A percentile compares a stretch with the other conserved stretches of the same genome.
Evolutionary conservation across 495 filamentous ascomycete genomes (phyloP).

Genomic region (Aspergillus asperescens): DNA sequence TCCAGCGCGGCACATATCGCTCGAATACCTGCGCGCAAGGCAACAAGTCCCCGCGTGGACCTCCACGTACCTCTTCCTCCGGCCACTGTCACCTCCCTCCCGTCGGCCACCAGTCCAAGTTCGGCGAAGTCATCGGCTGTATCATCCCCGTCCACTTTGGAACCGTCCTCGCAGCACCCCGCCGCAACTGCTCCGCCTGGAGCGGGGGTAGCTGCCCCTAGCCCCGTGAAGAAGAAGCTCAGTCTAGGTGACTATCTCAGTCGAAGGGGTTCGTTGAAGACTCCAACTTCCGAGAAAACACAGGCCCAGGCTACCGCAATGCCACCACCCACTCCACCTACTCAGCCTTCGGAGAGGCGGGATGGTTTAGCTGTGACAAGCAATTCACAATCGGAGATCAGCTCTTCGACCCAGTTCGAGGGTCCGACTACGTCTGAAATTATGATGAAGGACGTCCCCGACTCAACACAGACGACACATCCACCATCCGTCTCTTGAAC

Average conservation of each 20-base stretch:
- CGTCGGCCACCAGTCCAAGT: constrained; percentile 30
- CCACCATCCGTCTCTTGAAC: constrained; percentile 23
- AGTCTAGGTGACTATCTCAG: constrained; percentile 64
- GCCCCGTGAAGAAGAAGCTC: constrained; percentile 59
- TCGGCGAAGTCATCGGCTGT: constrained; percentile 28
- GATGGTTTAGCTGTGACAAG: constrained; percentile 11
- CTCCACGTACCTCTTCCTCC: constrained; percentile 41
- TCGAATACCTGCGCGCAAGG: constrained; percentile 22
- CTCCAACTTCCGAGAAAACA: constrained; percentile 38
- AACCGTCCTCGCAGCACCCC: constrained; percentile 23
- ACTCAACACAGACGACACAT: constrained; percentile 23
- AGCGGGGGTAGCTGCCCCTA: constrained; percentile 43
- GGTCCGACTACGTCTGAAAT: constrained; percentile 23
- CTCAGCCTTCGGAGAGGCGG: constrained; percentile 14
- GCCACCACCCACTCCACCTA: constrained; percentile 24
- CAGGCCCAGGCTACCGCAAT: constrained; percentile 26
- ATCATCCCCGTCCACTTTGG: constrained; percentile 32
- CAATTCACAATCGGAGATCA: constrained; percentile 11
- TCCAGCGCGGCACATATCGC: constrained; percentile 38
- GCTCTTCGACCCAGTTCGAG: constrained; percentile 15
- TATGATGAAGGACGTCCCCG: constrained; percentile 31
- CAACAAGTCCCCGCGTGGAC: constrained; percentile 25
- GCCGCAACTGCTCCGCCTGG: constrained; percentile 20
- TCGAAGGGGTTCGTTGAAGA: constrained; percentile 40
- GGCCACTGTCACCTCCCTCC: constrained; percentile 16